Base-by-base conservation (phyloP, 495 filamentous ascomycete genomes). In the Aspergillus haitiensis region DNA sequence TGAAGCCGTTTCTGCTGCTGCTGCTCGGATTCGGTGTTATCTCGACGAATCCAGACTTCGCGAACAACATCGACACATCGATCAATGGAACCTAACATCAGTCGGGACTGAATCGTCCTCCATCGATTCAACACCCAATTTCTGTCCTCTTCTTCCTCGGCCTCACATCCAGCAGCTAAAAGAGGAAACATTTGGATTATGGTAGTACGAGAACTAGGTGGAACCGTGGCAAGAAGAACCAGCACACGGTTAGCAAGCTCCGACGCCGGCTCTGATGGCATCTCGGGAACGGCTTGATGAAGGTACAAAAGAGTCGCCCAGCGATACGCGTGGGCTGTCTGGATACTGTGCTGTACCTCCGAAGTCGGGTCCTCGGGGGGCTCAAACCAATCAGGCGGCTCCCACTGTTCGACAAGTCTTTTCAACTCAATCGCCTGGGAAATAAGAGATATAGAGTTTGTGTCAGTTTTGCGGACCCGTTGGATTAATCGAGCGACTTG, bases 101-200 rank as follows among this genome's bases (percentile, higher is more conserved):
- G 81, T 12, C 88, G 79, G 31, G 70, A 66, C 58, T 80, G 79
- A 77, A 93, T 87, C 4, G 74, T 71, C 7, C 72, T 68, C 88
- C 88, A 93, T 40, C 89, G 78, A 11, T 81, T 76, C 35, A 82
- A 71, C 5, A 92, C 86, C 86, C 88, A 92, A n/a, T 80, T 70
- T 3, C 89, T 75, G 64, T 88, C 84, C 61, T 88, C 86, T 11
- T 72, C 72, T 18, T 78, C 78, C 16, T 78, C 69, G 0, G 84
- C 86, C 62, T 91, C 89, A 52, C 86, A 88, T 1, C 89, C 87
- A 1, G 89, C 89, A 0, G 83, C 87, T 45, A 91, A 69, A 6
- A 93, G 78, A 4, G 89, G 89, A 60, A 88, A 92, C 63, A 91
- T 89, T 37, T 92, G 89, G 9, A 92, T 84, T 50, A 92, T 89